Percentiles rank a stretch among this genome's conserved stretches.
Evolutionary conservation across 345 rosid species (phyloP).

Genomic region (Balakata baccata): DNA sequence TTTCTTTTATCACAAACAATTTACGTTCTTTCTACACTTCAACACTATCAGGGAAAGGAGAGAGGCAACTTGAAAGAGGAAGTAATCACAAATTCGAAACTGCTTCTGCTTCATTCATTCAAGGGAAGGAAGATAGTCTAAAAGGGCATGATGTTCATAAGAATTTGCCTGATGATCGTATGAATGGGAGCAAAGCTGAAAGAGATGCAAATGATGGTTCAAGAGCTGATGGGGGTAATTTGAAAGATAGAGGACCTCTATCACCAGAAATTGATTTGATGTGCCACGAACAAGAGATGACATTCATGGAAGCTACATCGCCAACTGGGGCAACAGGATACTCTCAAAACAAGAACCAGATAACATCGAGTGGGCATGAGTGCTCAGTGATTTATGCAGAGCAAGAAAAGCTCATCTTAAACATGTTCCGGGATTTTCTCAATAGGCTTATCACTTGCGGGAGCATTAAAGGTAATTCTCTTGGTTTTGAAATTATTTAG

Average conservation of each 20-base stretch:
- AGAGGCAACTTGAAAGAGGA: slow-evolving; percentile 17
- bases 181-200: slow-evolving; percentile 23
- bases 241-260: slow-evolving; percentile 28
- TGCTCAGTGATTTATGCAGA: slow-evolving; percentile 41
- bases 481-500: slow-evolving; percentile 2
- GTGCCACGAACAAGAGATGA: slow-evolving; percentile 58
- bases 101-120: slow-evolving; percentile 26
- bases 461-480: slow-evolving; percentile 46
- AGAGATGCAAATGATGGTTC: slow-evolving; percentile 25
- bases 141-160: slow-evolving; percentile 27
- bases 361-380: slow-evolving; percentile 22
- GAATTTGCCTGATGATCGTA: slow-evolving; percentile 18
- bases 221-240: slow-evolving; percentile 8
- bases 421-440: slow-evolving; percentile 49
- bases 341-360: slow-evolving; percentile 3
- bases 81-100: slow-evolving; percentile 5
- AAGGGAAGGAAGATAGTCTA: slow-evolving; percentile 21
- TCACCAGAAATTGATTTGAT: slow-evolving; percentile 58
- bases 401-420: slow-evolving; percentile 54
- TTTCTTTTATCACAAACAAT: neutral
- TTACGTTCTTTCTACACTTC: slow-evolving; percentile 6
- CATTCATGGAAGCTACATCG: slow-evolving; percentile 21
- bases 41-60: slow-evolving; percentile 25
- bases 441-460: slow-evolving; percentile 44
- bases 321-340: slow-evolving; percentile 5